Conservation (phyloP, 345 rosid genomes). For the Trapa bicornis region DNA sequence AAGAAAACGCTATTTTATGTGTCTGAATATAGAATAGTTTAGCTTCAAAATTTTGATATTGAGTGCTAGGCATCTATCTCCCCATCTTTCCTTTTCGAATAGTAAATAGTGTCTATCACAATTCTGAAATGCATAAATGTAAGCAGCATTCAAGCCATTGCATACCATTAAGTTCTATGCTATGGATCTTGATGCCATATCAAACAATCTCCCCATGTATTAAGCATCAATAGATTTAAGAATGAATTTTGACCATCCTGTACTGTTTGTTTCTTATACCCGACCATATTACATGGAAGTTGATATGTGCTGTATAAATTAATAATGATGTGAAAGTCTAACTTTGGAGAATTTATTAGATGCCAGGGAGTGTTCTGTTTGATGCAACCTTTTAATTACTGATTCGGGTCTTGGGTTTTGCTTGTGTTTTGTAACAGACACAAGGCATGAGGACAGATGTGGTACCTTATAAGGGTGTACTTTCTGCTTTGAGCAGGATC, state of each 20-base stretch:
- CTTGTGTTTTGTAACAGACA: slow-evolving; percentile 12
- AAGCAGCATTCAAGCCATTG: not conserved
- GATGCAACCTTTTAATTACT: not conserved
- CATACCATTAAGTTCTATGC: not conserved
- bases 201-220: not conserved
- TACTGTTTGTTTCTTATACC: not conserved
- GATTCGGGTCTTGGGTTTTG: not conserved
- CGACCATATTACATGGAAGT: not conserved
- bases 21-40: not conserved
- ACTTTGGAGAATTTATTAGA: not conserved
- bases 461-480: slow-evolving; percentile 66
- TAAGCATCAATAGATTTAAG: not conserved
- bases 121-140: not conserved
- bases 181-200: not conserved
- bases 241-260: not conserved
- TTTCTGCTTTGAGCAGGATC: slow-evolving; percentile 75
- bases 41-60: not conserved
- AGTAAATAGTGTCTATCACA: not conserved
- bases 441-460: slow-evolving; percentile 43
- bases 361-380: not conserved
- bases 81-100: no score
- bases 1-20: not conserved
- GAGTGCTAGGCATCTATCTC: not conserved
- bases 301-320: not conserved
- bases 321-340: no score